Evolutionary conservation across 2,329 filamentous ascomycete genomes (phyloP), one percentile per base, ranked within the genome.

Genomic region (Ilyonectria mors-panacis): DNA sequence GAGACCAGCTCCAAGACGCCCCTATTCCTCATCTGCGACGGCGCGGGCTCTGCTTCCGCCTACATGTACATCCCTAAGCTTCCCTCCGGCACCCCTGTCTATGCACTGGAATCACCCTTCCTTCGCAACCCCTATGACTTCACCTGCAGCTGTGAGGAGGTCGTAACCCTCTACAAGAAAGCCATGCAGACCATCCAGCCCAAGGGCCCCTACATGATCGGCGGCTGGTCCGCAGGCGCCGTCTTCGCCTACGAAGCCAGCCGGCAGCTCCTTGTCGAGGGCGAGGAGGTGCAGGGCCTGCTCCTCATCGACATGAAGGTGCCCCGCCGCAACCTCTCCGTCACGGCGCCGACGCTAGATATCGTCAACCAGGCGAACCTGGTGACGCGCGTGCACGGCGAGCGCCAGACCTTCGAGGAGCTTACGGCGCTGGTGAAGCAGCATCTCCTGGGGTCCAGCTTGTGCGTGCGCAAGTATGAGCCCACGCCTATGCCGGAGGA

Each of bases 141-240:
- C 17, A 54, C 65, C 45, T 57, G 57, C 9, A 17, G 56, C 26
- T 90, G 91, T 30, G 28, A 30, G 28, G 28, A 30, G 28, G 28
- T 30, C 28, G 28, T 8, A 30, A 30, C 28, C 28, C 28, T 30
- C 28, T 30, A 30, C 28, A 30, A 30, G 28, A 30, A 30, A 30
- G 28, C 28, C 28, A 30, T 30, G 28, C 4, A 30, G 28, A 30
- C 28, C 28, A 8, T 30, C 58, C 91, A 94, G 78, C 89, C 91
- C 2, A 73, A 83, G 39, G 92, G 92, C 0, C 90, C 91, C 1
- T 93, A 93, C 79, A 85, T 86, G 54, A 80, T 94, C 1, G 87
- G 88, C 17, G 92, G 92, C 30, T 94, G 92, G 92, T 92, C 89
- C n/a, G 91, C 91, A 2, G 92, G 92, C 44, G 92, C 92, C 50